These are phyloP conservation scores for Kazachstania martiniae DNA, from an alignment of 805 yeast genomes.

Conservation along the genomic window DNA sequence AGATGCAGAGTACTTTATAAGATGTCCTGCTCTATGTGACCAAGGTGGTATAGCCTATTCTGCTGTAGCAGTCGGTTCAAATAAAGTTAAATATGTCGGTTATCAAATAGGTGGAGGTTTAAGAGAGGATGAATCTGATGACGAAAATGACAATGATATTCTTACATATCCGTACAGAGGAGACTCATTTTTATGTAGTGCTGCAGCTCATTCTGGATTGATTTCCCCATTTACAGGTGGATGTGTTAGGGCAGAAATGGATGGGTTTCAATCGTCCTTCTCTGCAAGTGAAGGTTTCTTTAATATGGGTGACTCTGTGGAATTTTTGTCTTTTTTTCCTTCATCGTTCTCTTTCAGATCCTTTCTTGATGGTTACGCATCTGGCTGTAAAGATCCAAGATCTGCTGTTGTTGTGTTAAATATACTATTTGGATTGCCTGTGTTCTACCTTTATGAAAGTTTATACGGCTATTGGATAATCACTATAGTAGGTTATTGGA, in stretches of 20 bases:
- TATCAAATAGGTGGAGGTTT: constrained; percentile 72
- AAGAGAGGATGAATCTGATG: constrained; percentile 9
- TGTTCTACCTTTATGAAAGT: constrained; percentile 40
- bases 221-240: constrained; percentile 71
- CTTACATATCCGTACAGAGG: constrained; percentile 69
- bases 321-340: constrained; percentile 65
- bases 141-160: constrained; percentile 19
- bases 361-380: constrained; percentile 25
- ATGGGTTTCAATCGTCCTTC: constrained; percentile 43
- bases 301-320: constrained; percentile 40
- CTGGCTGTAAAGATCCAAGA: constrained; percentile 65
- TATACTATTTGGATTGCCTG: constrained; percentile 49
- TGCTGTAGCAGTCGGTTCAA: constrained; percentile 61
- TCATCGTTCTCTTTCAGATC: constrained; percentile 52
- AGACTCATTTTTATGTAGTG: constrained; percentile 82
- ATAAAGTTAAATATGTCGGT: constrained; percentile 56
- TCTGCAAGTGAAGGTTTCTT: constrained; percentile 37
- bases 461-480: constrained; percentile 50
- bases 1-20: constrained; percentile 39
- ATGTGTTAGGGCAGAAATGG: constrained; percentile 51
- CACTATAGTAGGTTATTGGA: constrained; percentile 70
- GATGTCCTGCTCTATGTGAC: constrained; percentile 87
- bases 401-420: constrained; percentile 45
- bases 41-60: constrained; percentile 68
- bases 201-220: constrained; percentile 80